Base-by-base conservation (phyloP, 2,329 filamentous ascomycete genomes). In the Aspergillus caelatus region DNA sequence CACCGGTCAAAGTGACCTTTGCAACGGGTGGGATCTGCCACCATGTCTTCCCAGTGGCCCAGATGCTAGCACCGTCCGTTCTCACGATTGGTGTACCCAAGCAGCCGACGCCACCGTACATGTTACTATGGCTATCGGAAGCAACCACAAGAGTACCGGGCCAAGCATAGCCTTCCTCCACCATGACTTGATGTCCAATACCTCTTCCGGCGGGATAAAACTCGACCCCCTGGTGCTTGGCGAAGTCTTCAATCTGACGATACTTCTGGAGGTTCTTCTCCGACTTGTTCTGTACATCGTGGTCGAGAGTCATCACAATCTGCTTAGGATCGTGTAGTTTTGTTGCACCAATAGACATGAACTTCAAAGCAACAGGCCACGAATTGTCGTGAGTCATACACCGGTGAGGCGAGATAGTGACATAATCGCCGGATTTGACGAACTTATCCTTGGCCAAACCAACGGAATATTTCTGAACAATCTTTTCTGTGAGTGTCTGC, bases 401-500 rank as follows among this genome's bases (percentile, higher is more conserved):
- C 63, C 86, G 84, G 66, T 90, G 84, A 1, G 92, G 91, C 28
- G 83, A 81, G 12, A 96, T 83, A 0, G 86, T 91, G 63, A 97
- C 88, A 82, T 95, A 97, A 84, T 97, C 93, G 73, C 94, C 93
- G 5, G 86, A 83, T 71, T 85, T 86, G 72, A 97, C 91, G 62
- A 85, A 82, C 80, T 97, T 96, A 64, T 88, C 92, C 12, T 87
- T 77, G 1, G 91, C 79, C 1, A 97, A 85, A 11, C 89, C 92
- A n/a, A 93, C 84, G 0, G 92, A 86, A 77, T 96, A 90, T 19
- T 85, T 81, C 77, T 97, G 94, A 0, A 97, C 89, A 63, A 97
- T 97, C 83, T 97, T 97, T 77, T 97, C 94, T 3, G 92, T 95
- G 58, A 97, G 79, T 3, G 92, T 97, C 79, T 97, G 93, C 0